Evolutionary conservation across 768 basidiomycete genomes (phyloP).

Genomic region (Lepiota venenata): DNA sequence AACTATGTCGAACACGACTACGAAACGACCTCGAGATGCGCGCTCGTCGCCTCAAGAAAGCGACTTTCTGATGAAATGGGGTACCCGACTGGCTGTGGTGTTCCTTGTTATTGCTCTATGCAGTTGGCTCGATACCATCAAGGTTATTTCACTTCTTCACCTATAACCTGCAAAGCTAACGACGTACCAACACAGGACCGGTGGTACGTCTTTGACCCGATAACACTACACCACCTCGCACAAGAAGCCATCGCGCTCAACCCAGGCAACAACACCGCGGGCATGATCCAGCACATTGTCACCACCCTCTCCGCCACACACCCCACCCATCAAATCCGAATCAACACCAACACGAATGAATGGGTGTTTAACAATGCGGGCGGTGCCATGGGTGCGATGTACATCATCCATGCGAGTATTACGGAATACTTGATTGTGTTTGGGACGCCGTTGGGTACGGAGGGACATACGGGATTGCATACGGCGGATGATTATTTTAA

Average conservation of each 20-base stretch:
- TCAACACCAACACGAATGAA: conserved; percentile 63
- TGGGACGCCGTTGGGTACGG: conserved; percentile 94
- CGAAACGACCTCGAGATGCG: conserved; percentile 9
- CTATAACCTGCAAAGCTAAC: no score
- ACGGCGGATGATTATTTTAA: conserved; percentile 98
- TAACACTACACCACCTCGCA: conserved; percentile 67
- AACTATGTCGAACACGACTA: neutral
- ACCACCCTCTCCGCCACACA: conserved; percentile 74
- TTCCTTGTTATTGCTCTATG: conserved; percentile 36
- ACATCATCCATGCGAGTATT: conserved; percentile 93
- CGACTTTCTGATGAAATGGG: conserved; percentile 31
- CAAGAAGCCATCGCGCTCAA: conserved; percentile 62
- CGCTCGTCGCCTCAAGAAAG: conserved; percentile 7
- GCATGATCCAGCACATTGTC: conserved; percentile 82
- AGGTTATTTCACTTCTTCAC: no score
- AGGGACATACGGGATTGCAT: conserved; percentile 93
- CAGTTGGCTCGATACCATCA: conserved; percentile 58
- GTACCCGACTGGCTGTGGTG: conserved; percentile 28
- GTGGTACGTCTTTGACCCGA: conserved; percentile 86
- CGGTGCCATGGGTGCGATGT: conserved; percentile 98
- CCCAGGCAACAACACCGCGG: conserved; percentile 59
- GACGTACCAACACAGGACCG: conserved; percentile 68
- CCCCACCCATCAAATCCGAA: conserved; percentile 48
- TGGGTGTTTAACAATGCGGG: conserved; percentile 99
- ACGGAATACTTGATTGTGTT: conserved; percentile 98